These are phyloP conservation scores for Rhizophora mangle DNA, from an alignment of 345 rosid genomes.

Conservation along the genomic window DNA sequence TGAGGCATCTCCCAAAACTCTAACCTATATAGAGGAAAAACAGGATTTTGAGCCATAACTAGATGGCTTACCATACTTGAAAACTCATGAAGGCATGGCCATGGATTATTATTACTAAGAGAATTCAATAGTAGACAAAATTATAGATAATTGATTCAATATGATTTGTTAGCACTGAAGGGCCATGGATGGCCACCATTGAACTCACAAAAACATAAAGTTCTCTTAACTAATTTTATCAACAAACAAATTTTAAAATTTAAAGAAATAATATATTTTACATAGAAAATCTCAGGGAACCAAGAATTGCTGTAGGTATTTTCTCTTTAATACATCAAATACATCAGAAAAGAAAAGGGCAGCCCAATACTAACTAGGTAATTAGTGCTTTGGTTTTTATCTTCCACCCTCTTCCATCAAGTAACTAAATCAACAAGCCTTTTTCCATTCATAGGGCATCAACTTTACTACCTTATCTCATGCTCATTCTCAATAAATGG, in stretches of 20 bases:
- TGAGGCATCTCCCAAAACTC: slow-evolving; percentile 38
- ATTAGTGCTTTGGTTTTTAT: too few relatives aligned
- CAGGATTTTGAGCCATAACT: slow-evolving; percentile 59
- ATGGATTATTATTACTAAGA: neutral
- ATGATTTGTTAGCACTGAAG: neutral
- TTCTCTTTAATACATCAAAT: too few relatives aligned
- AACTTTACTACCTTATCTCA: neutral
- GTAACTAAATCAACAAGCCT: neutral
- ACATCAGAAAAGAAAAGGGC: too few relatives aligned
- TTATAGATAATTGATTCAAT: neutral
- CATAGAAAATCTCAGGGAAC: too few relatives aligned
- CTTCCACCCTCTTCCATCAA: too few relatives aligned
- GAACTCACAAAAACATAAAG: neutral
- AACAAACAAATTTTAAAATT: too few relatives aligned
- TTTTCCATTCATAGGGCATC: neutral
- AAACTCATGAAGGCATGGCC: slow-evolving; percentile 7
- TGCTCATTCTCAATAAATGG: neutral
- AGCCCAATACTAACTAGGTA: too few relatives aligned
- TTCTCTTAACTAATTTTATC: too few relatives aligned
- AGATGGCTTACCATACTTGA: slow-evolving; percentile 56
- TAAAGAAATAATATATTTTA: too few relatives aligned
- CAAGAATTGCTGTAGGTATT: too few relatives aligned
- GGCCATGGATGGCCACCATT: neutral
- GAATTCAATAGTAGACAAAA: neutral
- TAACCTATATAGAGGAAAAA: slow-evolving; percentile 39